Evolutionary conservation across 768 basidiomycete genomes (phyloP).

Genomic region (Peribolospora baueri): DNA sequence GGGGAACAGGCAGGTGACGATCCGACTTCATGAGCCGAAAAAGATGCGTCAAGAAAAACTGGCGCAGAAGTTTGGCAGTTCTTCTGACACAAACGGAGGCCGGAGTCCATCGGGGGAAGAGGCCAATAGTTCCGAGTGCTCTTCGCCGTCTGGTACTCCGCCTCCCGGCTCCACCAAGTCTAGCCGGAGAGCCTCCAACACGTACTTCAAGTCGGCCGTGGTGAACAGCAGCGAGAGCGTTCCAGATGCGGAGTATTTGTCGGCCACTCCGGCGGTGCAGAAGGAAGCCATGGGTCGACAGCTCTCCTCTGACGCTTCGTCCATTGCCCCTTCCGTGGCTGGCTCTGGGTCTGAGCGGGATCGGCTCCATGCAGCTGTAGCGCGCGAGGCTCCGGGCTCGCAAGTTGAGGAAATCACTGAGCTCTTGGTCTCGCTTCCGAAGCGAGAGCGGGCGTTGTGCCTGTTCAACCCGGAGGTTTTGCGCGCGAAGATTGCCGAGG

Average conservation of each 20-base stretch:
- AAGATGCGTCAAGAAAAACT: constrained; percentile 73
- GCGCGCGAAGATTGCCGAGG: constrained; percentile 50
- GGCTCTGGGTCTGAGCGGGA: constrained; percentile 39
- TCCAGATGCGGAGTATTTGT: background rate
- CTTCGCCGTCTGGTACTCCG: too few relatives aligned
- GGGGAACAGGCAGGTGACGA: constrained; percentile 42
- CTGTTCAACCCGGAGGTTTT: constrained; percentile 66
- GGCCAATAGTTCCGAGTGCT: too few relatives aligned
- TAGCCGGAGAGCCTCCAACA: too few relatives aligned
- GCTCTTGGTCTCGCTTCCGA: constrained; percentile 60
- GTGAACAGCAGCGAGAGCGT: background rate
- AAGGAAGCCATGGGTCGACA: background rate
- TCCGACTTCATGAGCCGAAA: constrained; percentile 73
- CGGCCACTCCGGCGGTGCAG: background rate
- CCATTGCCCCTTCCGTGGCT: constrained; percentile 18
- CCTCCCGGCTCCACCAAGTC: too few relatives aligned
- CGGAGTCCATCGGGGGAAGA: too few relatives aligned
- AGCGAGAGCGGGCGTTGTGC: constrained; percentile 72
- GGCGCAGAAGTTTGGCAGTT: constrained; percentile 41
- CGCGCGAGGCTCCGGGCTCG: constrained; percentile 32
- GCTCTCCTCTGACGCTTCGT: constrained; percentile 27
- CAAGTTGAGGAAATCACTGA: constrained; percentile 44
- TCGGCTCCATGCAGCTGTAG: constrained; percentile 42
- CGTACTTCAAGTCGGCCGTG: too few relatives aligned
- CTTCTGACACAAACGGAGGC: background rate